phyloP scores from a whole-genome alignment of 2,329 filamentous ascomycete genomes.

The Monilinia vaccinii-corymbosi region DNA sequence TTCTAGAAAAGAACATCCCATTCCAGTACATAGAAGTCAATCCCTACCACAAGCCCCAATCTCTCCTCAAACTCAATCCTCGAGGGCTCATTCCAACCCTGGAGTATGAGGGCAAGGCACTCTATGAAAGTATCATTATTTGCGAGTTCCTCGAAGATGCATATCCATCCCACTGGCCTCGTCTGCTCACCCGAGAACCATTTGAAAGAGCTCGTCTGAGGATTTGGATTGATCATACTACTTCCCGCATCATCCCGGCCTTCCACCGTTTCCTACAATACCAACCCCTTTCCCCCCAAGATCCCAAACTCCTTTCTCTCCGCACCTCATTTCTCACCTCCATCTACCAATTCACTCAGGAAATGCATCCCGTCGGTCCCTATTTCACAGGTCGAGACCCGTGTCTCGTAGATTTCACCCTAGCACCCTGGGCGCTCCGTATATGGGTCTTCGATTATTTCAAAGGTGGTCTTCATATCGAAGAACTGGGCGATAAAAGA shows the following conservation, averaged over 20 bases:
- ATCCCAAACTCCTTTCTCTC: constrained; percentile 38
- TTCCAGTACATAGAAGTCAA: constrained; percentile 74
- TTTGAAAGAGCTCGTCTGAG: constrained; percentile 57
- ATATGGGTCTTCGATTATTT: constrained; percentile 69
- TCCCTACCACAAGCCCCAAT: constrained; percentile 63
- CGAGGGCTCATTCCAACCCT: constrained; percentile 68
- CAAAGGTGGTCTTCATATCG: constrained; percentile 49
- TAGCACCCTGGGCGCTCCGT: constrained; percentile 65
- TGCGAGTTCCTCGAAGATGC: constrained; percentile 71
- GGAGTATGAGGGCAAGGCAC: constrained; percentile 43
- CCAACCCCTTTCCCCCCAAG: constrained; percentile 39
- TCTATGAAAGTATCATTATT: constrained; percentile 66
- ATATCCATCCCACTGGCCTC: constrained; percentile 38
- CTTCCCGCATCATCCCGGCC: constrained; percentile 54
- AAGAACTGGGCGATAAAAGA: constrained; percentile 46
- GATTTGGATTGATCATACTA: constrained; percentile 66
- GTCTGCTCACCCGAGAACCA: constrained; percentile 50
- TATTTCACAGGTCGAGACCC: constrained; percentile 59
- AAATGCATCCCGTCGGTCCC: constrained; percentile 53
- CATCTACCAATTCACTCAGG: constrained; percentile 49
- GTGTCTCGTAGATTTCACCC: constrained; percentile 59
- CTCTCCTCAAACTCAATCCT: constrained; percentile 63
- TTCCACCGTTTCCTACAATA: constrained; percentile 58
- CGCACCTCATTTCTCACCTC: constrained; percentile 48
- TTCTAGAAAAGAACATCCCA: constrained; percentile 63